A percentile compares a stretch with the other conserved stretches of the same genome.
Evolutionary conservation across 164 flowering plant species (phyloP).

Genomic region (Annona squamosa): DNA sequence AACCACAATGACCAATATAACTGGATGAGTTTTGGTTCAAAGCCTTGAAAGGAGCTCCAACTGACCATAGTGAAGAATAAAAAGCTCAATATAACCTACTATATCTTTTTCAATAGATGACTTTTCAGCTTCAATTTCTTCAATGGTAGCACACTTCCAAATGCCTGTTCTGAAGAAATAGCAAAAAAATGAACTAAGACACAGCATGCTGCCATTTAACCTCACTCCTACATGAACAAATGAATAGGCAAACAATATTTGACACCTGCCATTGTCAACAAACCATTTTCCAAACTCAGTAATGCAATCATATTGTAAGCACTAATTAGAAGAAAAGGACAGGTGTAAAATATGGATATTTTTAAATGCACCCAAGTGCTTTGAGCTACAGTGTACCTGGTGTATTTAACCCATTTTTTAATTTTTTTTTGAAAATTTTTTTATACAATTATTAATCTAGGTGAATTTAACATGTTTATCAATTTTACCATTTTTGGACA

Average conservation of each 20-base stretch:
- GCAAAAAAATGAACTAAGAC: neutral
- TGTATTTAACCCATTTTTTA: too few relatives aligned
- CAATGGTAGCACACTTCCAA: constrained; percentile 72
- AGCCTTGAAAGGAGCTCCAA: neutral
- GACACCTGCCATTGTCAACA: neutral
- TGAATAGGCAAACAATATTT: neutral
- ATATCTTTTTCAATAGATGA: constrained; percentile 64
- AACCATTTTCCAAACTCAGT: neutral
- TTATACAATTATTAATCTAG: too few relatives aligned
- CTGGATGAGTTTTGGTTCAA: neutral
- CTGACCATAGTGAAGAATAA: neutral
- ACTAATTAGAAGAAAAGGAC: neutral
- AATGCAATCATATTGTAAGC: neutral
- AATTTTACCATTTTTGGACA: too few relatives aligned
- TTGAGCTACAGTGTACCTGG: too few relatives aligned
- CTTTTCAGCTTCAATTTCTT: constrained; percentile 87
- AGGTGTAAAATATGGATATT: neutral
- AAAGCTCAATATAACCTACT: constrained; percentile 38
- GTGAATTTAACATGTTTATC: too few relatives aligned
- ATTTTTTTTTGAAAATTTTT: too few relatives aligned
- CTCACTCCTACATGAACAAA: neutral
- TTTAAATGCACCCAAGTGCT: too few relatives aligned
- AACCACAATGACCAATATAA: neutral
- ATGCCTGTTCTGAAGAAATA: constrained; percentile 38
- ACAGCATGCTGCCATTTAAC: neutral